Base-by-base conservation (phyloP, 257 asterid genomes). In the Solanum megistacrolobum region DNA sequence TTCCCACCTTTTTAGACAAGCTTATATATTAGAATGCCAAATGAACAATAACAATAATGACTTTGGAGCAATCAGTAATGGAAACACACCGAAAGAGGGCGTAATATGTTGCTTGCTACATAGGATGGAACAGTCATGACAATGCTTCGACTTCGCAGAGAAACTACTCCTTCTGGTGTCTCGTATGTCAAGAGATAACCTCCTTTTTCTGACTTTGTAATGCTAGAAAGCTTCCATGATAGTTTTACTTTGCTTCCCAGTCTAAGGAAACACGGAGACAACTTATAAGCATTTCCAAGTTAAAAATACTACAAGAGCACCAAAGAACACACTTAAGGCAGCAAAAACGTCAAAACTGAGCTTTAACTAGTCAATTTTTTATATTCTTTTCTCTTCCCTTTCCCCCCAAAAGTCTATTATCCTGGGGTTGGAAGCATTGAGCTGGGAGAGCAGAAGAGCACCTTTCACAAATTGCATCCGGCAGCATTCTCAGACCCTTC, bases 111-210 rank as follows among this genome's bases (percentile, higher is more conserved):
- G 93, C 98, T 92, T 68, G 99, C 98, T 86, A 94, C 94, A 68
- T 96, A 89, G 89, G 99, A 95, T 34, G 99, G 99, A 85, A 95
- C 89, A 88, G 98, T 93, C 98, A 97, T 91, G 85, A 96, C 97
- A 62, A 97, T 92, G 89, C 96, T 94, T 91, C 87, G 93, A 88
- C 95, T 93, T 93, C 86, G 92, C 91, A 97, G 87, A 83, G 95
- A 89, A 92, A 91, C 96, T 58, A 88, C 83, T 88, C 99, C 98
- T 66, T 87, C 91, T 60, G 98, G 98, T 84, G 99, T 97, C 89
- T 96, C 98, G 60, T 97, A 97, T 65, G 92, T 91, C 93, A 97
- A 92, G 52, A 35, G 88, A 89, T 95, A 96, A 76, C 91, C 92
- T 86, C 95, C 96, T 89, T 92, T 92, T 62, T 90, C 96, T 89